Evolutionary conservation across 257 asterid genomes (phyloP).

Genomic region (Ballota nigra): DNA sequence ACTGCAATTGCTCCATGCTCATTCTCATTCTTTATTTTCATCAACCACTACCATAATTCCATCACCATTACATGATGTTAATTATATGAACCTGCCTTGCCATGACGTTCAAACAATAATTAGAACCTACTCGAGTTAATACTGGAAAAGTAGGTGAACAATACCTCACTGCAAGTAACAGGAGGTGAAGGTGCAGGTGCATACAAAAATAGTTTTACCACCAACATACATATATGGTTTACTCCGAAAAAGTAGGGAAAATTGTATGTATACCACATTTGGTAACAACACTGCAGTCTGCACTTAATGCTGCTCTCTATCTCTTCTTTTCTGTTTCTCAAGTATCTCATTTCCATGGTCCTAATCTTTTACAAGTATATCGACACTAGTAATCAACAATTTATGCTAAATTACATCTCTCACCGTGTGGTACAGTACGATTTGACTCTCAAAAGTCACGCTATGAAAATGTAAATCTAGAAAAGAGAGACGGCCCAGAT

Average conservation of each 20-base stretch:
- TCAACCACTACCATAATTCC: too few relatives aligned
- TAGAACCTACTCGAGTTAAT: background rate
- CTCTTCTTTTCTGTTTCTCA: background rate
- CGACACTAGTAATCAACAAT: background rate
- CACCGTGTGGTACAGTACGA: background rate
- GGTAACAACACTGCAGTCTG: background rate
- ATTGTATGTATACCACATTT: constrained; percentile 1
- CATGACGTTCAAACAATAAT: background rate
- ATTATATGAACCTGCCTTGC: background rate
- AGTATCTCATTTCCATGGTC: background rate
- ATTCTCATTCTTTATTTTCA: too few relatives aligned
- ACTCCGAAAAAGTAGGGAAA: background rate
- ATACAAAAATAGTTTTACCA: background rate
- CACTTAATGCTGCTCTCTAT: background rate
- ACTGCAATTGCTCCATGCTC: too few relatives aligned
- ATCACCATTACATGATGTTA: background rate
- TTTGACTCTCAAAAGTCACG: background rate
- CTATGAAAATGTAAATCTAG: constrained; percentile 83
- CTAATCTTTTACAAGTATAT: constrained; percentile 11
- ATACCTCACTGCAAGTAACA: background rate
- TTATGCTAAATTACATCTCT: background rate
- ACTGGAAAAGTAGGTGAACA: background rate
- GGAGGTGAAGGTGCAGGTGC: background rate
- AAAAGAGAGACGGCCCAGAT: constrained; percentile 72
- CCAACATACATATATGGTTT: background rate